Evolutionary conservation across 805 yeast genomes (phyloP).

Genomic region (Ogataea angusta): DNA sequence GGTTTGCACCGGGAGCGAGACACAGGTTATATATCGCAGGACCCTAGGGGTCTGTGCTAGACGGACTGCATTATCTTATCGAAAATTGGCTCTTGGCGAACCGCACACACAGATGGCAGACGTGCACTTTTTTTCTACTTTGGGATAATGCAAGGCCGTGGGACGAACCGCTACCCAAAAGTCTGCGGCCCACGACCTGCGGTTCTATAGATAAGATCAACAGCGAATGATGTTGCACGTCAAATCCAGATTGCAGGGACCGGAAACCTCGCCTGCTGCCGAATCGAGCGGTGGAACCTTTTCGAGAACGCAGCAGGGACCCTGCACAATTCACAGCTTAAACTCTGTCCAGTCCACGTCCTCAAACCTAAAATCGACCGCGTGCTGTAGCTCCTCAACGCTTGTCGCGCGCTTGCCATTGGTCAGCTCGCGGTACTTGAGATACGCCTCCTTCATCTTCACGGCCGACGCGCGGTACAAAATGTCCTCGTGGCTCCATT

Average conservation of each 20-base stretch:
- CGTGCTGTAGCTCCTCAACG: constrained; percentile 9
- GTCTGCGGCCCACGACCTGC: not conserved
- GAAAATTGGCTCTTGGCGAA: not conserved
- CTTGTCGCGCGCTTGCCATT: constrained; percentile 29
- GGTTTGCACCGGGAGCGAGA: not conserved
- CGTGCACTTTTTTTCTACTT: constrained; percentile 1
- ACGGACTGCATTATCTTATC: constrained; percentile 3
- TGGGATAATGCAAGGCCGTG: not conserved
- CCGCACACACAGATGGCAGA: not conserved
- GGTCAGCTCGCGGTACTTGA: constrained; percentile 36
- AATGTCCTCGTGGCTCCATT: constrained; percentile 48
- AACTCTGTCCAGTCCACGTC: constrained; percentile 11
- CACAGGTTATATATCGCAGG: not conserved
- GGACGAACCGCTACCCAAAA: not conserved
- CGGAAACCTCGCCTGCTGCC: too few relatives aligned
- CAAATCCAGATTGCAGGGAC: not conserved
- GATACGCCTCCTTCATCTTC: constrained; percentile 44
- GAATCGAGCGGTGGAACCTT: too few relatives aligned
- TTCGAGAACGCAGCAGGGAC: not conserved
- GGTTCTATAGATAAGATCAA: not conserved
- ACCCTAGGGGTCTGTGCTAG: not conserved
- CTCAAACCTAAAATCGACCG: constrained; percentile 14
- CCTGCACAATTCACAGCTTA: not conserved
- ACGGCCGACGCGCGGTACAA: constrained; percentile 43
- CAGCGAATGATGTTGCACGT: not conserved